Evolutionary conservation across 495 filamentous ascomycete species (phyloP).

Genomic region (Trichoderma reesei): DNA sequence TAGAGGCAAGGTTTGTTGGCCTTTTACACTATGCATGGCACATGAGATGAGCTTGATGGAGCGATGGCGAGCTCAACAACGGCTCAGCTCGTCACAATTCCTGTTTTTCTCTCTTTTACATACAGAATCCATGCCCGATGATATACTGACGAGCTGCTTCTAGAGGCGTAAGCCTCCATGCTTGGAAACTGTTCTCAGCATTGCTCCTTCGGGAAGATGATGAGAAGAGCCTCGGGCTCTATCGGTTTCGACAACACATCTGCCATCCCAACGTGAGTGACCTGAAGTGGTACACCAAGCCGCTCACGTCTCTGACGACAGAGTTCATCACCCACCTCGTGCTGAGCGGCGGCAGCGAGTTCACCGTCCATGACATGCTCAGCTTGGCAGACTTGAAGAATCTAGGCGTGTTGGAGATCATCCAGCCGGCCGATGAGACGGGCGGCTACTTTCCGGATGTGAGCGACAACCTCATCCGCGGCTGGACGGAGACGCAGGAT

Average conservation of each 20-base stretch:
- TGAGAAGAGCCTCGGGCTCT: constrained; percentile 6
- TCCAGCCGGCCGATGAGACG: constrained; percentile 9
- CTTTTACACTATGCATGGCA: not conserved
- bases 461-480: constrained; percentile 22
- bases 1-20: constrained; percentile 4
- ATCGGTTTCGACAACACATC: constrained; percentile 11
- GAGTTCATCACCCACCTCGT: constrained; percentile 23
- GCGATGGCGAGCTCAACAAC: no score
- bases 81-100: no score
- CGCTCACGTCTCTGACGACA: constrained; percentile 14
- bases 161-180: constrained; percentile 15
- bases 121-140: not conserved
- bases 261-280: constrained; percentile 5
- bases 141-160: not conserved
- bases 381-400: constrained; percentile 20
- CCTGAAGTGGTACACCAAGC: constrained; percentile 18
- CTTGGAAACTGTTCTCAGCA: constrained; percentile 17
- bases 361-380: constrained; percentile 19
- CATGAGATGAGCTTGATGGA: no score
- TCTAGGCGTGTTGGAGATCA: constrained; percentile 25
- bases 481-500: constrained; percentile 18
- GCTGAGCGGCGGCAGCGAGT: constrained; percentile 14
- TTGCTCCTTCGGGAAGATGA: constrained; percentile 3
- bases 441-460: constrained; percentile 9
- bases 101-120: no score